Evolutionary conservation across 495 filamentous ascomycete species (phyloP), one percentile per base, ranked within the genome.

Genomic region (Xylaria venustula): DNA sequence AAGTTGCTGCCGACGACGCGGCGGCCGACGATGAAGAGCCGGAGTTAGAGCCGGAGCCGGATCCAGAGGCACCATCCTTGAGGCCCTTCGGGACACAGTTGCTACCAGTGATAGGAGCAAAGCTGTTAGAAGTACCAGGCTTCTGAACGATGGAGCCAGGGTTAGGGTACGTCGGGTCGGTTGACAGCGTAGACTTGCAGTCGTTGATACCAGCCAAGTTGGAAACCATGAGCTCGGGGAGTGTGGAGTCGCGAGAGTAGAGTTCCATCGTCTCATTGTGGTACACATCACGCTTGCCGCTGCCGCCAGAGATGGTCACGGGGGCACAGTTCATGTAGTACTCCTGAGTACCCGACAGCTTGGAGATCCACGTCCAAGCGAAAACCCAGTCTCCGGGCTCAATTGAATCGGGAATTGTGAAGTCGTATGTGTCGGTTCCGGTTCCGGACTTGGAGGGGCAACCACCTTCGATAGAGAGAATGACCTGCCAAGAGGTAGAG

Each of bases 251-350:
- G n/a, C 54, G 54, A 7, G 25, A 0, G 54, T 20, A 36, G 78
- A 80, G 55, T 77, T 75, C 15, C 54, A 57, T 57, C 12, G 54
- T 57, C 41, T 57, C 54, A n/a, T 57, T 57, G 25, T 22, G 17
- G 8, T 11, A 47, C 69, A 50, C 50, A 71, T 56, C 3, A 12
- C 54, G 54, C 54, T 57, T 57, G 73, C 60, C 83, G 5, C 77
- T 79, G 0, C 75, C 73, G 34, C 79, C 79, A 3, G 71, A 73
- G 62, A 94, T 81, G 1, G 77, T 84, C 52, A 92, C 79, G 20
- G 88, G 85, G 1, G 87, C 88, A 63, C 91, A 96, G 80, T 91
- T 90, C 91, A 93, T 93, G 79, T 94, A 95, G 83, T 92, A 90
- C 74, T 96, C 91, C 12, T 47, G 46, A n/a, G 46, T 50, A 4